Base-by-base conservation (phyloP, 202 grass and related monocot genomes). In the Carex sylvatica region DNA sequence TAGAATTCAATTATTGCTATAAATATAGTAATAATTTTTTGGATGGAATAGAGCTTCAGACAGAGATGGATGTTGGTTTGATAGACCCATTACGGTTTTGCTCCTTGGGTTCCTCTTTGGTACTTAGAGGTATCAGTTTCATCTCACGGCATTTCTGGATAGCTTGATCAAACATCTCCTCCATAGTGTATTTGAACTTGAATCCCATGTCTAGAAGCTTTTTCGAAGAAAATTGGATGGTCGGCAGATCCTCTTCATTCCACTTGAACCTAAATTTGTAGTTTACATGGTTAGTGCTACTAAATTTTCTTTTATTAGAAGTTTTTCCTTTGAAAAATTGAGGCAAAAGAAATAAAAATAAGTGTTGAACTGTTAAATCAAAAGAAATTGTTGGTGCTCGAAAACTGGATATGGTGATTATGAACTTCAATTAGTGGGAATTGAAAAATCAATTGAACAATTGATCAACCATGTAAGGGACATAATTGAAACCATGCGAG, bases 81-180 rank as follows among this genome's bases (percentile, higher is more conserved):
- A 31, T 10, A 7, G 73, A 74, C 0, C 30, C 86, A 52, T 83
- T 75, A 9, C 0, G 23, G 65, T 24, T 71, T 62, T 23, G 23
- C 44, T 80, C 28, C 12, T 78, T 80, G 8, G 26, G 42, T 9
- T 28, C 62, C 14, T 74, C 67, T 52, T 22, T 31, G 2, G 22
- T 54, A 6, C 15, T 63, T 16, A 72, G 77, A 2, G 88, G 92
- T 28, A 93, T 85, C 4, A 98, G 85, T 6, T 84, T 84, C 77
- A 90, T 95, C 51, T 95, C 89, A 65, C 91, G 44, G 86, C 95
- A 98, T 9, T 90, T 88, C 40, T 54, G 24, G 63, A 98, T 68
- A 30, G 91, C 92, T 2, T 59, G 64, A 71, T 93, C 89, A 79
- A 89, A 98, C 96, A 98, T 98, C 75, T 93, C 96, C 83, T 95